Evolutionary conservation across 2,329 filamentous ascomycete genomes (phyloP), one percentile per base, ranked within the genome.

Genomic region (Helotiales sp.): DNA sequence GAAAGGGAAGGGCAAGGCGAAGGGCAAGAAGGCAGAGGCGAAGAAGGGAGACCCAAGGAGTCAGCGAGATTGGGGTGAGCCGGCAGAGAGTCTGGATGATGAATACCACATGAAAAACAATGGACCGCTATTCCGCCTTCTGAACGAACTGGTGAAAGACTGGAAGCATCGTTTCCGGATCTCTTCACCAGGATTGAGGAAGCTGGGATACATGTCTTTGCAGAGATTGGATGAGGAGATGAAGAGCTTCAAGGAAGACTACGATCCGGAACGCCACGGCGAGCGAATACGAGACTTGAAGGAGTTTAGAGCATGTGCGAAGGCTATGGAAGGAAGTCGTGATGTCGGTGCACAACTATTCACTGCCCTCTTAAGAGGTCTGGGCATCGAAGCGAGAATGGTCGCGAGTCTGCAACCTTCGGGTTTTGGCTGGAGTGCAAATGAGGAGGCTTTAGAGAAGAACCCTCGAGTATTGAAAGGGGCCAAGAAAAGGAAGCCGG

Each of bases 261-360:
- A 85, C 56, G 81, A 95, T 63, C 73, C 79, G 0, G 79, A 83
- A 46, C 76, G 76, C 5, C 91, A 93, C 69, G 93, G 93, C 1
- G 95, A 98, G 74, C 81, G 83, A 12, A 83, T 97, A 2, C 74
- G 76, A n/a, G 77, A 78, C 52, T 67, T 93, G 0, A 77, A 86
- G 1, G 85, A 85, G 4, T 93, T 97, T 60, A 84, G 87, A 33
- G 75, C 81, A 22, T 77, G 81, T 49, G 93, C 93, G 1, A 83
- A 83, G 61, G 76, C 77, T 30, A 91, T 90, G 66, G 79, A 85
- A 59, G 95, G 95, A 1, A 97, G 92, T 59, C 83, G 93, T 62
- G 95, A 98, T 72, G 81, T 95, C 2, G 93, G 92, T 0, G 88
- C 90, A 0, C 93, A 98, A 69, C 79, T 99, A 0, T 98, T 98